A percentile compares a stretch with the other conserved stretches of the same genome.
phyloP scores from a whole-genome alignment of 345 rosid genomes.

The Dimocarpus longan region DNA sequence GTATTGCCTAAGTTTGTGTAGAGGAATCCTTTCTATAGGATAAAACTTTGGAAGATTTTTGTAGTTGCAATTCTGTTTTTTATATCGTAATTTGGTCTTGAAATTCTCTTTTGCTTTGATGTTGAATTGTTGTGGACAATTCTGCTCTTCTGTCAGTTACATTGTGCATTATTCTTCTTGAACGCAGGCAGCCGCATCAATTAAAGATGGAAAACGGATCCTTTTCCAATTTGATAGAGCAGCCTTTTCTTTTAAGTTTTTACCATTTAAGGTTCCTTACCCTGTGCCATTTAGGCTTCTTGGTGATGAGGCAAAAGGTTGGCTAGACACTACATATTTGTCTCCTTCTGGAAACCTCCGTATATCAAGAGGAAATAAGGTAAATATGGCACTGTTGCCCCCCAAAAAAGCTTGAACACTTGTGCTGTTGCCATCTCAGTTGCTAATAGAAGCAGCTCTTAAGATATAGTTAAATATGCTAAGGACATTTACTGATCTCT shows the following conservation, averaged over 20 bases:
- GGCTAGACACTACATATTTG: conserved; percentile 86
- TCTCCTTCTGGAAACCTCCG: conserved; percentile 88
- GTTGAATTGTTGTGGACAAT: background rate
- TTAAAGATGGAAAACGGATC: conserved; percentile 64
- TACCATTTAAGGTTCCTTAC: conserved; percentile 92
- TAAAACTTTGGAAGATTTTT: too few relatives aligned
- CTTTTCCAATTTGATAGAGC: conserved; percentile 78
- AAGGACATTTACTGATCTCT: conserved; percentile 30
- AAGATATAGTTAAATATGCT: conserved; percentile 19
- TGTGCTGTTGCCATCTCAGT: background rate
- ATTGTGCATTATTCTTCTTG: background rate
- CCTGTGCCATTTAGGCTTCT: conserved; percentile 95
- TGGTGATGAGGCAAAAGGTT: conserved; percentile 97
- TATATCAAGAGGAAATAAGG: conserved; percentile 95
- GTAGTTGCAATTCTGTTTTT: too few relatives aligned
- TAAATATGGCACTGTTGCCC: conserved; percentile 24
- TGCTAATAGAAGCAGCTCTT: background rate
- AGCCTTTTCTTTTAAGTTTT: conserved; percentile 74
- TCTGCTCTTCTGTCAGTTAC: background rate
- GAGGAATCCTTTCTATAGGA: too few relatives aligned
- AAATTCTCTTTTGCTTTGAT: background rate
- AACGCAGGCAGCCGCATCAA: conserved; percentile 77
- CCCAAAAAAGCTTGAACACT: background rate
- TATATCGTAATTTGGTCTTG: background rate
- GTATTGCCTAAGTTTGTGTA: too few relatives aligned